These are phyloP conservation scores for Candida piceae DNA, from an alignment of 805 yeast genomes.

Conservation along the genomic window DNA sequence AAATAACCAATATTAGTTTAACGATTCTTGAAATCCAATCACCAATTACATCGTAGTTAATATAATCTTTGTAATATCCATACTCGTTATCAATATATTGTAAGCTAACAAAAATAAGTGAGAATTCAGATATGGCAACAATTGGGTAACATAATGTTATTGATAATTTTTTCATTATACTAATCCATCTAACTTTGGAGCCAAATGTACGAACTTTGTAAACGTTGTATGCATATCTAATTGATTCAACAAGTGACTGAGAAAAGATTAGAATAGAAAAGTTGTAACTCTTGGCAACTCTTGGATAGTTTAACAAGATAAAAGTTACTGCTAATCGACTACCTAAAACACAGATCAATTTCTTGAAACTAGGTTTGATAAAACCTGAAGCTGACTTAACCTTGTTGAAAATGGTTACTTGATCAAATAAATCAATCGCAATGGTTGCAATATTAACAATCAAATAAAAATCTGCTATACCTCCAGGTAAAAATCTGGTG, in stretches of 20 bases:
- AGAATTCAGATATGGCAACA: conserved; percentile 16
- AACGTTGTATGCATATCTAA: conserved; percentile 22
- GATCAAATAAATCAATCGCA: conserved; percentile 18
- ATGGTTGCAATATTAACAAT: conserved; percentile 10
- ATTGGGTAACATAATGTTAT: conserved; percentile 18
- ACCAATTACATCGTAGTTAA: conserved; percentile 14
- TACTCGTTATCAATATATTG: conserved; percentile 14
- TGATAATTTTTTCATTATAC: conserved; percentile 13
- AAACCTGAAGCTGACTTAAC: conserved; percentile 5
- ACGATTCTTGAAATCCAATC: conserved; percentile 5
- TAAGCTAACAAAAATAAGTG: conserved; percentile 19
- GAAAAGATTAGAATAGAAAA: conserved; percentile 21
- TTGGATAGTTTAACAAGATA: conserved; percentile 23
- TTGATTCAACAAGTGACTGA: conserved; percentile 19
- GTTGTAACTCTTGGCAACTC: conserved; percentile 18
- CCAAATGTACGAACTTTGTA: conserved; percentile 26
- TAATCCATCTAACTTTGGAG: conserved; percentile 11
- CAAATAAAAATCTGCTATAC: conserved; percentile 59
- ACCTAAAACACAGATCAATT: conserved; percentile 9
- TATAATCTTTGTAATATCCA: conserved; percentile 13
- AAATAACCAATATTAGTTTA: conserved; percentile 12
- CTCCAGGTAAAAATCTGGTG: conserved; percentile 59
- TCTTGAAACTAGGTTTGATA: conserved; percentile 7
- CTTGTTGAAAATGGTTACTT: conserved; percentile 15
- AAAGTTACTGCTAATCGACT: conserved; percentile 13